Base-by-base conservation (phyloP, 441 rosid species). In the Gossypium lobatum region DNA sequence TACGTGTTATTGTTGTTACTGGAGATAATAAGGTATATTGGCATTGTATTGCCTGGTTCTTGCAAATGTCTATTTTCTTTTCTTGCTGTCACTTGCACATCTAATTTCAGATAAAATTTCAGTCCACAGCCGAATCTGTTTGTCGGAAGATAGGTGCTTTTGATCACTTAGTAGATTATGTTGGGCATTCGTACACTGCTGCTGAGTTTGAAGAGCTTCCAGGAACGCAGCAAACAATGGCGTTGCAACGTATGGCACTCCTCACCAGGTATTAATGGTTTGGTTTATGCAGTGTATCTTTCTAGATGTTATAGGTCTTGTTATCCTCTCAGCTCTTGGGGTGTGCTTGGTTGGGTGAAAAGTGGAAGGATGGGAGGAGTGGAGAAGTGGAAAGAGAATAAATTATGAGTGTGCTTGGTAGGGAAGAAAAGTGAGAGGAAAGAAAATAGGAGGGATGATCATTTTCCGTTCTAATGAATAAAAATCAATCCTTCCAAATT, bases 1-100 rank as follows among this genome's bases (percentile, higher is more conserved):
- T 95, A 73, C 99, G 99, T 78, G 99, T 95, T 79, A 93, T 93
- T 80, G 99, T 95, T 78, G 98, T 95, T 42, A 95, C 99, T 31
- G 99, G 99, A 79, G 99, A 95, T 80, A 93, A 93, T 84, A 93
- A 93, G 98, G 99, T 93, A 89, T 75, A 53, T 76, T 55, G 60
- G 71, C 77, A 39, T 42, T 34, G 60, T 9, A 37, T 71, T 10
- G 46, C 6, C 73, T 79, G 74, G 61, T 26, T 73, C 28, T 26
- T 70, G 42, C 39, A 67, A 57, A 71, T 68, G 10, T 58, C 26
- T 50, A 42, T 21, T 31, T 18, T 60, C 23, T 61, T 73, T 80
- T 67, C 69, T 48, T 58, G 53, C 66, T 72, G 65, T 42, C 67
- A 58, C 76, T 67, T 79, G 60, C 34, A 14, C 77, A 76, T 55